Evolutionary conservation across 352 stramenopile species (phyloP), one percentile per base, ranked within the genome.

Genomic region (Globisporangium cylindrosporum): DNA sequence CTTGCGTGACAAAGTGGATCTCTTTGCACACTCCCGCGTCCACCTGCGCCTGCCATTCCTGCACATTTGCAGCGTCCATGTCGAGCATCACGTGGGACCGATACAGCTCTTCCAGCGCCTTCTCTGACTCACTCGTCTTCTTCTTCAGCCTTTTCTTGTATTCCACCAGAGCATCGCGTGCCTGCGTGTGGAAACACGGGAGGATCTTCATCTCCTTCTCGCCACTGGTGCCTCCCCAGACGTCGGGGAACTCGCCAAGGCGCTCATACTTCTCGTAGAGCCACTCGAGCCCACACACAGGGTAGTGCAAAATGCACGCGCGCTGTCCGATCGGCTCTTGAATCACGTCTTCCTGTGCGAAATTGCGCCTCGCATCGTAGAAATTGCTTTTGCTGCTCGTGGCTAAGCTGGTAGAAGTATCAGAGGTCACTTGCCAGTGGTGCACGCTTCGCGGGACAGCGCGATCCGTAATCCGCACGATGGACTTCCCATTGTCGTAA

Each of bases 401-500:
- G 18, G 24, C 7, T 8, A 60, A 20, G 18, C 29, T 20, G 6
- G 53, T 20, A n/a, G 24, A n/a, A 15, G 18, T 25, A n/a, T 1
- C 36, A 10, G 32, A 54, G 7, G 38, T 60, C 25, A 60, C 18
- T 10, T 43, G 68, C 74, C 76, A 84, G 32, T 81, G 72, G 56
- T 84, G 76, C 9, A 83, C 76, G 49, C 76, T 84, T 10, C 68
- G 38, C 3, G 76, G 73, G 32, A 29, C 25, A 2, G 3, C 24
- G 1, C 62, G 18, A 8, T 24, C 38, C 7, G 61, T 64, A 1
- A 83, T 67, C n/a, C 74, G 74, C 8, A 80, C 76, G 18, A 81
- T 59, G 15, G 76, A 72, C 43, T 84, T 84, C 43, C 74, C 76
- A 32, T 81, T 83, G 67, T 83, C 76, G 72, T 83, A 83, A 51